Evolutionary conservation across 2,329 filamentous ascomycete species (phyloP), one percentile per base, ranked within the genome.

Genomic region (Fonsecaea multimorphosa): DNA sequence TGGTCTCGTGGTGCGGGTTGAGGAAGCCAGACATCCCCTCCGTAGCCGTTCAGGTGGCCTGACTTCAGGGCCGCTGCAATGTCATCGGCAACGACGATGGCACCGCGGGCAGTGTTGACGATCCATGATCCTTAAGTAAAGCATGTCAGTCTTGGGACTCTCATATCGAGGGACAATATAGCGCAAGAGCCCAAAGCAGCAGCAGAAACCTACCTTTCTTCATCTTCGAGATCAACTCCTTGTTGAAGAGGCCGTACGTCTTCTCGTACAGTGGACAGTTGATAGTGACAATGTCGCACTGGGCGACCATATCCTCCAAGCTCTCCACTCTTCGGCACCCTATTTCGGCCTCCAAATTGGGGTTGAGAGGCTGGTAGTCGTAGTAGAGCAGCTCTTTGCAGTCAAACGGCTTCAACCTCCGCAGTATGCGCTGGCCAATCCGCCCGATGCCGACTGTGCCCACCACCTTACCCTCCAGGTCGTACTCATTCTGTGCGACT

Each of bases 321-420:
- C 79, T 86, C 56, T 94, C 90, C 67, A 98, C 93, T 69, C 95
- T 89, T 76, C 92, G 87, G 87, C 90, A 93, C 79, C 94, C 94
- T 82, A 98, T 98, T 85, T 97, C 94, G 82, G 91, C 88, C 88
- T 98, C 93, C 75, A 88, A 85, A 84, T 97, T 93, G 67, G 92
- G 77, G 67, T 83, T 85, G 71, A 99, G 86, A 59, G 94, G 93
- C 87, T 99, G 95, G 90, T 99, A 99, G 85, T 99, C 95, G 80
- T 91, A 98, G 91, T 99, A 99, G 71, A 98, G 88, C 58, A 99
- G 88, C 86, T 98, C 94, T 89, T 97, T 97, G 92, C 95, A 99
- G 86, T 97, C 94, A 78, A 99, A 99, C 72, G 93, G 85, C 89
- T 96, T 96, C 76, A 99, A 90, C 72, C 95, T 89, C 80, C 94